Evolutionary conservation across 2,329 filamentous ascomycete species (phyloP).

Genomic region (Microsporum audouinii): DNA sequence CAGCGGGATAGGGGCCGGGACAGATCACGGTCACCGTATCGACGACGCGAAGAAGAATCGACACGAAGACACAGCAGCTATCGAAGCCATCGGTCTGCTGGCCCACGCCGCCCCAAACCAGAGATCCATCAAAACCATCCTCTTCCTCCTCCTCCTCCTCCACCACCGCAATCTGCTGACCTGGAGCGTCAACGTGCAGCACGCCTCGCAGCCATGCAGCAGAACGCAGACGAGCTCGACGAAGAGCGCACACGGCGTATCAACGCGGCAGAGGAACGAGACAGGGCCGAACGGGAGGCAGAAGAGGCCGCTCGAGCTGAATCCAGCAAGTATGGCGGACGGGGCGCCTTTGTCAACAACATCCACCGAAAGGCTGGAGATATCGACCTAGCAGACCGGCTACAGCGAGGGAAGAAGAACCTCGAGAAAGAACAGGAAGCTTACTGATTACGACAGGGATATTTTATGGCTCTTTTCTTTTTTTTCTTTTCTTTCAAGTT

Average conservation of each 20-base stretch:
- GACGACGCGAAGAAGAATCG: conserved; percentile 23
- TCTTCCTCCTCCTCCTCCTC: background rate
- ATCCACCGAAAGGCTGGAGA: conserved; percentile 47
- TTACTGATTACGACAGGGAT: conserved; percentile 21
- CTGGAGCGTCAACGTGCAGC: conserved; percentile 49
- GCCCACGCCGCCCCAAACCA: conserved; percentile 8
- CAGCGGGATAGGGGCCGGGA: conserved; percentile 9
- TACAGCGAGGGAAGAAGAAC: conserved; percentile 28
- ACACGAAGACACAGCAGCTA: conserved; percentile 23
- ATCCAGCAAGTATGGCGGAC: conserved; percentile 51
- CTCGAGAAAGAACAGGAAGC: conserved; percentile 25
- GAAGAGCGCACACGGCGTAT: conserved; percentile 54
- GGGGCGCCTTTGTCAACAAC: conserved; percentile 52
- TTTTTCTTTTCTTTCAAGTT: background rate
- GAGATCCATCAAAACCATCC: conserved; percentile 10
- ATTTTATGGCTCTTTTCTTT: background rate
- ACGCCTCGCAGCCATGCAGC: conserved; percentile 61
- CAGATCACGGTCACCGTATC: conserved; percentile 31
- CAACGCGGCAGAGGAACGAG: conserved; percentile 52
- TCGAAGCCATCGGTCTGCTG: conserved; percentile 12
- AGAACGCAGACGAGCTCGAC: conserved; percentile 56
- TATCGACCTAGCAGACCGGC: conserved; percentile 33
- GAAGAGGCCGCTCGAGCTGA: conserved; percentile 52
- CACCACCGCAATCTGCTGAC: conserved; percentile 9
- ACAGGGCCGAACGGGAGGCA: conserved; percentile 51